phyloP scores from a whole-genome alignment of 148 eudicot genomes.

The Nepenthes mirabilis region DNA sequence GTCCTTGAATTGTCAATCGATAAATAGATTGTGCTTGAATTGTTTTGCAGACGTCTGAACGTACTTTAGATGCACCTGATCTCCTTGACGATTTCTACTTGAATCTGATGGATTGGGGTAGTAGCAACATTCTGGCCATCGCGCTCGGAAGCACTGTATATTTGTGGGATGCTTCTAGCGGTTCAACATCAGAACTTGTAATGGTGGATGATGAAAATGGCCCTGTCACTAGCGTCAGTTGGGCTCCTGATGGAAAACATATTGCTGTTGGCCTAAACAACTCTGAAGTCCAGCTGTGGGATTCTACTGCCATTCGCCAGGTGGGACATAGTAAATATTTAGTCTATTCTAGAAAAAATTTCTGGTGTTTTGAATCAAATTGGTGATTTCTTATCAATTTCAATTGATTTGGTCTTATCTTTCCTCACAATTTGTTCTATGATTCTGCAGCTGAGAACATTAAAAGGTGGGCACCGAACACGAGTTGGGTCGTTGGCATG shows the following conservation, averaged over 20 bases:
- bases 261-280: conserved; percentile 81
- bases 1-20: too few relatives aligned
- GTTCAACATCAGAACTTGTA: conserved; percentile 63
- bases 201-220: conserved; percentile 76
- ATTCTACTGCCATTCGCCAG: conserved; percentile 57
- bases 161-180: conserved; percentile 87
- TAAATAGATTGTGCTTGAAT: conserved; percentile 5
- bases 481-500: conserved; percentile 81
- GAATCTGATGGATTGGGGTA: conserved; percentile 91
- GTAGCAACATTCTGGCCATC: conserved; percentile 73
- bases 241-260: conserved; percentile 95
- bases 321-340: conserved; percentile 35
- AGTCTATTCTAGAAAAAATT: too few relatives aligned
- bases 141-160: conserved; percentile 91
- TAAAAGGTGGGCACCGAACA: conserved; percentile 69
- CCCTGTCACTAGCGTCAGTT: conserved; percentile 89
- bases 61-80: conserved; percentile 89
- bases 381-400: too few relatives aligned
- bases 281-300: conserved; percentile 92
- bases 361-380: too few relatives aligned
- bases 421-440: too few relatives aligned
- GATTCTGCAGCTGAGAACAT: conserved; percentile 54
- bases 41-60: conserved; percentile 71
- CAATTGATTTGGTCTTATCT: too few relatives aligned
- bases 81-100: conserved; percentile 77